These are phyloP conservation scores for Cucurbita moschata DNA, from an alignment of 306 rosid genomes.

Conservation along the genomic window DNA sequence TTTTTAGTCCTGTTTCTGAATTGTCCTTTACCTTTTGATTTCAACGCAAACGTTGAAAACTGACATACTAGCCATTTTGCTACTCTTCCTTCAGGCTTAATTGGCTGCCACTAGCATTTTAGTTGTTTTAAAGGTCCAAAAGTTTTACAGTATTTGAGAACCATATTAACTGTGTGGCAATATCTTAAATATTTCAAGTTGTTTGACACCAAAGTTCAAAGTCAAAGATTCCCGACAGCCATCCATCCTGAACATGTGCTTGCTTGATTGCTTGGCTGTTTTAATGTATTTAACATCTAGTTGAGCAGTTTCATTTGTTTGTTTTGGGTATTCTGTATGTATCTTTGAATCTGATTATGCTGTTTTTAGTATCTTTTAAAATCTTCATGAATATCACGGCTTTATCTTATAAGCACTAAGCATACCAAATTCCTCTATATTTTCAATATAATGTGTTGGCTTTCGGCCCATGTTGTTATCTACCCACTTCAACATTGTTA, in stretches of 20 bases:
- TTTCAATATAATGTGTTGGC: not conserved
- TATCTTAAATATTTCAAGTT: not conserved
- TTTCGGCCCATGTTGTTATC: not conserved
- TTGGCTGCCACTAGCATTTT: not conserved
- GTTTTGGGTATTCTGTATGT: not conserved
- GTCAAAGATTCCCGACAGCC: constrained; percentile 2
- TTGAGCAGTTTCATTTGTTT: not conserved
- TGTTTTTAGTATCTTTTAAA: not conserved
- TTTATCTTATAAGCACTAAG: not conserved
- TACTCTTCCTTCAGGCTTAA: not conserved
- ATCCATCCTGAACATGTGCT: not conserved
- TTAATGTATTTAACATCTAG: not conserved
- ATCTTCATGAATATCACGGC: not conserved
- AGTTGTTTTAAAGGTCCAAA: not conserved
- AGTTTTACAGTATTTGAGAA: not conserved
- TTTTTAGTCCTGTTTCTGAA: not conserved
- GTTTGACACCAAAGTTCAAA: not conserved
- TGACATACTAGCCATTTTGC: not conserved
- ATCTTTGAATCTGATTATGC: not conserved
- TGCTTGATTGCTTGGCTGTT: not conserved
- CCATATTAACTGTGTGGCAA: not conserved
- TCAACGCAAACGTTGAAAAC: not conserved
- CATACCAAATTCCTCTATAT: not conserved
- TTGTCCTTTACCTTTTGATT: not conserved
- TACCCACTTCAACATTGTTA: not conserved